Conservation (phyloP, 108 stramenopile species). For the Skeletonema marinoi region DNA sequence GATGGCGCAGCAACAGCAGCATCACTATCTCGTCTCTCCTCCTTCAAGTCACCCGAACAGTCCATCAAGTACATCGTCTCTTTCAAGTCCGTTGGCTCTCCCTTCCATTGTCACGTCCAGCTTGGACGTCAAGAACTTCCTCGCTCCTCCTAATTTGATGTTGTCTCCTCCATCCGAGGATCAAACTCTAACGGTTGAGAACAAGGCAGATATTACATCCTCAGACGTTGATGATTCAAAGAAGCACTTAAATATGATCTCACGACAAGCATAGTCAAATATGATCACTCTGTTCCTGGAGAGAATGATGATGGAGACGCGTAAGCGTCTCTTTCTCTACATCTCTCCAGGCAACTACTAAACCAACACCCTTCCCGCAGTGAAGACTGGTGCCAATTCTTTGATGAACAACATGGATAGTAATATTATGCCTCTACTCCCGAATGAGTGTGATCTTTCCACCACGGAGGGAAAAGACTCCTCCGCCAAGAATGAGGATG, state of each 20-base stretch:
- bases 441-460: background rate
- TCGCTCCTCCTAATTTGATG: background rate
- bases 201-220: conserved; percentile 1
- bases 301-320: background rate
- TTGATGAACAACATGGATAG: background rate
- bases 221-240: conserved; percentile 12
- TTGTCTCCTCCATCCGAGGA: background rate
- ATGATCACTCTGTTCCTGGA: background rate
- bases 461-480: too few species aligned
- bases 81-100: background rate
- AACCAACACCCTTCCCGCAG: conserved; percentile 39
- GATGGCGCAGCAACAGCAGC: conserved; percentile 11
- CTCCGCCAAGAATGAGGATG: too few species aligned
- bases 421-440: background rate
- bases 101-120: background rate
- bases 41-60: background rate
- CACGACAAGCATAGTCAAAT: conserved; percentile 53
- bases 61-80: background rate
- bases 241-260: conserved; percentile 51
- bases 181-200: background rate
- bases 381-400: conserved; percentile 50
- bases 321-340: background rate
- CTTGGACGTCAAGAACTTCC: background rate
- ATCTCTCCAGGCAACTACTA: conserved; percentile 2
- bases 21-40: background rate